These are phyloP conservation scores for Ceratocystis huliohia DNA, from an alignment of 2,329 filamentous ascomycete species.

Conservation along the genomic window DNA sequence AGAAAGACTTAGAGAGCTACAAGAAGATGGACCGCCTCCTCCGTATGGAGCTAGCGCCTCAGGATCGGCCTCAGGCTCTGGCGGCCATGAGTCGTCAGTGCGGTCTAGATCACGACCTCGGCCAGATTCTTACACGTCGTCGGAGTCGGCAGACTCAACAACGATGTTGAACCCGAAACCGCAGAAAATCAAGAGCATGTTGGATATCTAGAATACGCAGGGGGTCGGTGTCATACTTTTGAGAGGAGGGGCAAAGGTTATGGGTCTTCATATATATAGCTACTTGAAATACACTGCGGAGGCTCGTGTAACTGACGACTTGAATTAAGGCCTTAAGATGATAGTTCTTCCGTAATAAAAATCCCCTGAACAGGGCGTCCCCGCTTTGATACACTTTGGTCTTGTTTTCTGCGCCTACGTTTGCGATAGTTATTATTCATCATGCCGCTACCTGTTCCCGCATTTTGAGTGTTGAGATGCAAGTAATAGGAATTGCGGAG, in stretches of 20 bases:
- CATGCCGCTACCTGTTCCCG: no score
- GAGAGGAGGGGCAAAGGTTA: background rate
- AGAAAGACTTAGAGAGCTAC: slow-evolving; percentile 31
- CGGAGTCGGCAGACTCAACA: slow-evolving; percentile 32
- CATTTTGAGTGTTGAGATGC: no score
- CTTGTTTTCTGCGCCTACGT: no score
- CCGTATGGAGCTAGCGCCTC: slow-evolving; percentile 29
- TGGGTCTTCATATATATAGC: background rate
- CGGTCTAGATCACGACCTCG: background rate
- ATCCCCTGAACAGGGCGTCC: no score
- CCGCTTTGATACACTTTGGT: no score
- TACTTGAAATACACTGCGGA: no score
- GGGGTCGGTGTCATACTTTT: background rate
- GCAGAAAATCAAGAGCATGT: slow-evolving; percentile 46
- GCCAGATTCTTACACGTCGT: slow-evolving; percentile 31
- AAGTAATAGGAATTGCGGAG: no score
- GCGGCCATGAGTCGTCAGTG: slow-evolving; percentile 6
- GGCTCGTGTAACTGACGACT: no score
- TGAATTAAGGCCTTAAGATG: no score
- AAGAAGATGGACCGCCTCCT: slow-evolving; percentile 34
- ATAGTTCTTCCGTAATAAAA: no score
- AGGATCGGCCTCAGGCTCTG: slow-evolving; percentile 24
- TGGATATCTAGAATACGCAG: slow-evolving; percentile 35
- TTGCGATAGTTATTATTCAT: no score
- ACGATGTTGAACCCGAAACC: slow-evolving; percentile 37